Conservation (phyloP, 2,329 filamentous ascomycete genomes). For the Dactylella cylindrospora region DNA sequence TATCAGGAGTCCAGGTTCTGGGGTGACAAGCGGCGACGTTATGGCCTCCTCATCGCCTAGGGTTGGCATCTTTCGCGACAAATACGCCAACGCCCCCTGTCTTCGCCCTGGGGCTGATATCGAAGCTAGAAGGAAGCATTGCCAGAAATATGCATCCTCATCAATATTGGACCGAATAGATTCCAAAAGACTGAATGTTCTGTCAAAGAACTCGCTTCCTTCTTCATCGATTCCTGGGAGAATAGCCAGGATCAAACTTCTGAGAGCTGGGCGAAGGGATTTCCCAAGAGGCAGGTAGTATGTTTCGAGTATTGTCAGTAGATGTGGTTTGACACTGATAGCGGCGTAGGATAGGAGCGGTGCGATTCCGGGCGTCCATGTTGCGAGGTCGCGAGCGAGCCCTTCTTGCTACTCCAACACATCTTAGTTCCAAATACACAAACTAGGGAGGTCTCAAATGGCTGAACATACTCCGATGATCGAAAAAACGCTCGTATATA, state of each 20-base stretch:
- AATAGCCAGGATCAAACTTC: constrained; percentile 83
- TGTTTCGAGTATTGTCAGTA: constrained; percentile 78
- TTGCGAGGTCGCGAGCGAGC: constrained; percentile 74
- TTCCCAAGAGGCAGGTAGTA: constrained; percentile 72
- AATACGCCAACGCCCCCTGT: constrained; percentile 82
- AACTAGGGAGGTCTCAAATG: background rate
- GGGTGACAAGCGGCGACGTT: constrained; percentile 70
- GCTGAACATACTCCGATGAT: constrained; percentile 69
- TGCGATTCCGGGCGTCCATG: constrained; percentile 87
- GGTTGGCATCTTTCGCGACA: constrained; percentile 75
- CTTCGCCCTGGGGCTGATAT: constrained; percentile 86
- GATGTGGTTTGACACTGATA: constrained; percentile 80
- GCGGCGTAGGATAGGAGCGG: constrained; percentile 92
- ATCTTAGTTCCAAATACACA: constrained; percentile 41
- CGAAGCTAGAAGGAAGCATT: constrained; percentile 90
- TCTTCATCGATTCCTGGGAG: constrained; percentile 93
- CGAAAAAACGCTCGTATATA: constrained; percentile 86
- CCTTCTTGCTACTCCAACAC: constrained; percentile 61
- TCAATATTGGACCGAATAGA: constrained; percentile 63
- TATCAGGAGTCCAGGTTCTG: constrained; percentile 85
- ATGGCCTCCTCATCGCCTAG: constrained; percentile 58
- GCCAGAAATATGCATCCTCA: constrained; percentile 81
- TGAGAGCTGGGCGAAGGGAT: constrained; percentile 80
- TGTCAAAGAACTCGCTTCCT: constrained; percentile 94
- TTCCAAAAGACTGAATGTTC: constrained; percentile 75